A percentile compares a stretch with the other conserved stretches of the same genome.
Evolutionary conservation across 306 rosid genomes (phyloP).

Genomic region (Begonia fuchsioides): DNA sequence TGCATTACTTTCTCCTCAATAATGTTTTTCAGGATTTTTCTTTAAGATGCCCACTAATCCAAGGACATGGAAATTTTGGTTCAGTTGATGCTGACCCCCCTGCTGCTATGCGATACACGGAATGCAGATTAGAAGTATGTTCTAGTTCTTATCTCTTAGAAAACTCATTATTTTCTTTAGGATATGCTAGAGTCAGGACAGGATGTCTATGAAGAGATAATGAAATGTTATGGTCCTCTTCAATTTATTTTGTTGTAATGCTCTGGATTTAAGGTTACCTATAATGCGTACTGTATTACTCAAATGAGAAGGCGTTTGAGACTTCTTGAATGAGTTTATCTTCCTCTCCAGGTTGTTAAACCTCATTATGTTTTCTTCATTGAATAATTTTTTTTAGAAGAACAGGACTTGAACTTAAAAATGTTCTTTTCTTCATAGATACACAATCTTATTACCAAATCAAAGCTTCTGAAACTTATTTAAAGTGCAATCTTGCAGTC

Average conservation of each 20-base stretch:
- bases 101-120: slow-evolving; percentile 99
- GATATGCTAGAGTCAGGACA: not conserved
- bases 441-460: not conserved
- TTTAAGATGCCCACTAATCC: slow-evolving; percentile 65
- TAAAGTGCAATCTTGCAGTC: slow-evolving; percentile 35
- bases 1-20: not conserved
- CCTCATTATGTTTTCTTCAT: too few relatives aligned
- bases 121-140: slow-evolving; percentile 85
- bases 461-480: not conserved
- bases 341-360: too few relatives aligned
- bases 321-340: too few relatives aligned
- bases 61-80: slow-evolving; percentile 98
- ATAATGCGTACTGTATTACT: not conserved
- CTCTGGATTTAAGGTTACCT: not conserved
- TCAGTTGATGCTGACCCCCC: slow-evolving; percentile 96
- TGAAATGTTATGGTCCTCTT: not conserved
- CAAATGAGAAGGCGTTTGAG: too few relatives aligned
- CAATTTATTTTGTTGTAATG: not conserved
- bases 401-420: too few relatives aligned
- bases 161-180: not conserved
- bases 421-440: too few relatives aligned
- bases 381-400: too few relatives aligned
- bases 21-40: slow-evolving; percentile 59
- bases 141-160: slow-evolving; percentile 2
- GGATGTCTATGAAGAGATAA: too few relatives aligned